These are phyloP conservation scores for Candida gorgasii DNA, from an alignment of 805 yeast genomes.

Conservation along the genomic window DNA sequence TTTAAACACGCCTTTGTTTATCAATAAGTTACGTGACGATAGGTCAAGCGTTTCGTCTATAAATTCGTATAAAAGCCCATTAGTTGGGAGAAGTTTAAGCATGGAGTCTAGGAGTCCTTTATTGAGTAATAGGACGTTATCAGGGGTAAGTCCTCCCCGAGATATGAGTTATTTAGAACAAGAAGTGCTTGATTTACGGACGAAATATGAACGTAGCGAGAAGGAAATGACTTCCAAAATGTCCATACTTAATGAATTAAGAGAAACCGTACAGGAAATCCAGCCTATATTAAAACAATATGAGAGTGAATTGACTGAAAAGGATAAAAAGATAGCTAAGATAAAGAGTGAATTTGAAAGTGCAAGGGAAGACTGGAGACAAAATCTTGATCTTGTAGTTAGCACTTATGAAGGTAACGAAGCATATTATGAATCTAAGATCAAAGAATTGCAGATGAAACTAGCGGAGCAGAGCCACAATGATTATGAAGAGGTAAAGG, in stretches of 20 bases:
- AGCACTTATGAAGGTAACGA: constrained; percentile 58
- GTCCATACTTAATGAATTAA: constrained; percentile 48
- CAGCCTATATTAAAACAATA: constrained; percentile 50
- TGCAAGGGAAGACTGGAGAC: constrained; percentile 60
- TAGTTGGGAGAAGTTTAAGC: neutral
- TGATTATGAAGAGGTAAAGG: constrained; percentile 3
- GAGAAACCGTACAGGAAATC: constrained; percentile 48
- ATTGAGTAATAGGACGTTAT: neutral
- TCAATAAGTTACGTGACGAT: constrained; percentile 2
- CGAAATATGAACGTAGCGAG: constrained; percentile 24
- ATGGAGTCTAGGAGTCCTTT: constrained; percentile 10
- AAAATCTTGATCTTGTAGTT: constrained; percentile 56
- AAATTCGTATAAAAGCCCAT: constrained; percentile 6
- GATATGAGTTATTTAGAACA: constrained; percentile 11
- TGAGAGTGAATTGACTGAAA: constrained; percentile 41
- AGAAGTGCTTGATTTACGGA: constrained; percentile 19
- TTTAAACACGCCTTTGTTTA: neutral
- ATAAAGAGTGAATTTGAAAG: constrained; percentile 49
- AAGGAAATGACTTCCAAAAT: constrained; percentile 43
- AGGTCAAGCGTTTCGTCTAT: constrained; percentile 14
- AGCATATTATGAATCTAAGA: constrained; percentile 45
- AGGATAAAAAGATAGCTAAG: constrained; percentile 48
- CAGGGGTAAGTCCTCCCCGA: neutral
- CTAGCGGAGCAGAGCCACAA: constrained; percentile 10
- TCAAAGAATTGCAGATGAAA: constrained; percentile 33